Conservation (phyloP, 768 basidiomycete species). For the Tylopilus intermedius region DNA sequence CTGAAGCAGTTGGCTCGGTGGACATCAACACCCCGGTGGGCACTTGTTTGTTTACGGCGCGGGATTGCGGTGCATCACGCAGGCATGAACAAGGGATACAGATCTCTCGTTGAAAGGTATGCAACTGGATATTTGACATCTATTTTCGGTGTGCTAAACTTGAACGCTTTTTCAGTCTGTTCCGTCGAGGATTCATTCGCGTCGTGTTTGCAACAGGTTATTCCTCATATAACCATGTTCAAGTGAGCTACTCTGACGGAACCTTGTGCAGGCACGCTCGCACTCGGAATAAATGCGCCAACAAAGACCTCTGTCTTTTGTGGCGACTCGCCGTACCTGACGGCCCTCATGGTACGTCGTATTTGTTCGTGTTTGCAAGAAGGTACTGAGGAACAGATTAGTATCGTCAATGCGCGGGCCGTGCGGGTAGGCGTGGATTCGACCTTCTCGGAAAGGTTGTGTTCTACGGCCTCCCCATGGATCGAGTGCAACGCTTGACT, state of each 20-base stretch:
- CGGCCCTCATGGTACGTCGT: constrained; percentile 50
- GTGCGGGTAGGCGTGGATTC: constrained; percentile 68
- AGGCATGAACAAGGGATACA: constrained; percentile 62
- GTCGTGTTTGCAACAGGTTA: constrained; percentile 64
- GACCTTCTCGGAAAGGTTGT: constrained; percentile 68
- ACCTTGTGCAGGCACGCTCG: constrained; percentile 49
- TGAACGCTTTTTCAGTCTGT: constrained; percentile 29
- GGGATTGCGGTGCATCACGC: constrained; percentile 69
- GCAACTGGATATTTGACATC: not conserved
- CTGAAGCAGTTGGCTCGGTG: constrained; percentile 34
- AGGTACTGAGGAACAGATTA: constrained; percentile 19
- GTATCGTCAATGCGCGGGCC: constrained; percentile 72
- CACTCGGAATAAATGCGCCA: constrained; percentile 73
- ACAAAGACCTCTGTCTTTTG: constrained; percentile 62
- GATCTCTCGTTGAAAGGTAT: constrained; percentile 54
- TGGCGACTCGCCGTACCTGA: constrained; percentile 56
- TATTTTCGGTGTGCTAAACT: not conserved
- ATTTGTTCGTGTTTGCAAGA: not conserved
- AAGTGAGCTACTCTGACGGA: not conserved
- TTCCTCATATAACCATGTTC: not conserved
- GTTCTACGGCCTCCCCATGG: constrained; percentile 64
- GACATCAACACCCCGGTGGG: constrained; percentile 39
- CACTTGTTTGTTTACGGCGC: constrained; percentile 44
- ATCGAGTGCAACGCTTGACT: constrained; percentile 58
- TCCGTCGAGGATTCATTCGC: constrained; percentile 56